A percentile compares a stretch with the other conserved stretches of the same genome.
Conservation (phyloP, 2,329 filamentous ascomycete species). For the Aspergillus viridinutans region DNA sequence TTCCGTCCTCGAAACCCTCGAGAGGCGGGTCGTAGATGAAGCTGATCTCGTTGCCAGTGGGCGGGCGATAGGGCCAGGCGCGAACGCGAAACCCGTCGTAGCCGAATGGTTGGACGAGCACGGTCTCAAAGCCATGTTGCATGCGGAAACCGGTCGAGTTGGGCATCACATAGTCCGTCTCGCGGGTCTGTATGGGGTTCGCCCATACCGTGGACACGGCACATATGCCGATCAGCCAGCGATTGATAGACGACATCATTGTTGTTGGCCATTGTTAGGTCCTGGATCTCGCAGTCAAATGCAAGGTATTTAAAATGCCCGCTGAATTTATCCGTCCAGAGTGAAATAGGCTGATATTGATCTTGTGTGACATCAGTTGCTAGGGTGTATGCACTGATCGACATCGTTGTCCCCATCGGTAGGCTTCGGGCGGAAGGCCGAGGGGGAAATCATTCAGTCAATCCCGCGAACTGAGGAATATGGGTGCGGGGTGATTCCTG, state of each 20-base stretch:
- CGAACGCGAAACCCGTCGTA: constrained; percentile 39
- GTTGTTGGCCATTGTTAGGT: too few species aligned
- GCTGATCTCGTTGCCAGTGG: constrained; percentile 32
- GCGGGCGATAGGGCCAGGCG: constrained; percentile 36
- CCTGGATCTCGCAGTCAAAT: too few species aligned
- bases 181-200: background rate
- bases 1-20: constrained; percentile 32
- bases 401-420: too few species aligned
- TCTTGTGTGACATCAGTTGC: too few species aligned
- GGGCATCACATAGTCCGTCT: constrained; percentile 12
- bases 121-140: constrained; percentile 37
- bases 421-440: too few species aligned
- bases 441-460: too few species aligned
- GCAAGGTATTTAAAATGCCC: too few species aligned
- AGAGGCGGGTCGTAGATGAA: constrained; percentile 39
- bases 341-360: too few species aligned
- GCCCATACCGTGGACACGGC: background rate
- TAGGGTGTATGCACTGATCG: too few species aligned
- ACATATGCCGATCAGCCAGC: constrained; percentile 1
- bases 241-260: background rate
- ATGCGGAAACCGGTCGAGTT: constrained; percentile 27
- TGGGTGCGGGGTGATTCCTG: too few species aligned
- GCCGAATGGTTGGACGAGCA: constrained; percentile 38
- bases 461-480: too few species aligned
- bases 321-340: too few species aligned